Evolutionary conservation across 116 monocot species (phyloP).

Genomic region (Zostera marina): DNA sequence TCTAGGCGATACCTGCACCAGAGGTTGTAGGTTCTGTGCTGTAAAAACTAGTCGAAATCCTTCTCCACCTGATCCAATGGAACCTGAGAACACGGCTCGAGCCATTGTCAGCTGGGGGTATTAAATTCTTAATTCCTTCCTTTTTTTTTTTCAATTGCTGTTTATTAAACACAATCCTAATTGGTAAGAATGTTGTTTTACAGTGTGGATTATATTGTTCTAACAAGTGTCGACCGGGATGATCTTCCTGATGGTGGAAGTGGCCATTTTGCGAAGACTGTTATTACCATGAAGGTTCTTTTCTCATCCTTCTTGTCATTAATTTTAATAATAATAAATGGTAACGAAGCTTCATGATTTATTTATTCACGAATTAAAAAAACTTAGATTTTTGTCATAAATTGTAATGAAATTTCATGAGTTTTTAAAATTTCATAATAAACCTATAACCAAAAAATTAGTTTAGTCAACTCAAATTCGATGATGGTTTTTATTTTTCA

Average conservation of each 20-base stretch:
- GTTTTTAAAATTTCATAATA: too few relatives aligned
- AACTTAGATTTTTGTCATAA: too few relatives aligned
- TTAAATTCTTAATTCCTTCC: not conserved
- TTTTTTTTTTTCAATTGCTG: not conserved
- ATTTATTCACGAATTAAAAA: too few relatives aligned
- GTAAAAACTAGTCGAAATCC: conserved; percentile 95
- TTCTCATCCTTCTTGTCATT: not conserved
- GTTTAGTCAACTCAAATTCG: too few relatives aligned
- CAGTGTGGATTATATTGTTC: conserved; percentile 93
- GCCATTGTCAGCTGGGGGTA: conserved; percentile 97
- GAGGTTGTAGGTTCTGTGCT: conserved; percentile 92
- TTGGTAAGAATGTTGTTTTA: not conserved
- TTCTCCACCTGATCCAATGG: conserved; percentile 77
- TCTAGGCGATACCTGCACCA: conserved; percentile 92
- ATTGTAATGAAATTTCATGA: too few relatives aligned
- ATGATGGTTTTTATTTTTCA: too few relatives aligned
- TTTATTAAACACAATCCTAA: not conserved
- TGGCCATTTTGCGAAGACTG: conserved; percentile 80
- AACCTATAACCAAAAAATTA: too few relatives aligned
- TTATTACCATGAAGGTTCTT: conserved; percentile 65
- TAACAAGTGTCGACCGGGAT: conserved; percentile 96
- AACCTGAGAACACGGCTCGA: conserved; percentile 76
- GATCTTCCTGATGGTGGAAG: conserved; percentile 98
- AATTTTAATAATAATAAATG: too few relatives aligned
- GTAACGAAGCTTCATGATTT: too few relatives aligned